Conservation (phyloP, 176 grass and related monocot species). For the Oryza punctata region DNA sequence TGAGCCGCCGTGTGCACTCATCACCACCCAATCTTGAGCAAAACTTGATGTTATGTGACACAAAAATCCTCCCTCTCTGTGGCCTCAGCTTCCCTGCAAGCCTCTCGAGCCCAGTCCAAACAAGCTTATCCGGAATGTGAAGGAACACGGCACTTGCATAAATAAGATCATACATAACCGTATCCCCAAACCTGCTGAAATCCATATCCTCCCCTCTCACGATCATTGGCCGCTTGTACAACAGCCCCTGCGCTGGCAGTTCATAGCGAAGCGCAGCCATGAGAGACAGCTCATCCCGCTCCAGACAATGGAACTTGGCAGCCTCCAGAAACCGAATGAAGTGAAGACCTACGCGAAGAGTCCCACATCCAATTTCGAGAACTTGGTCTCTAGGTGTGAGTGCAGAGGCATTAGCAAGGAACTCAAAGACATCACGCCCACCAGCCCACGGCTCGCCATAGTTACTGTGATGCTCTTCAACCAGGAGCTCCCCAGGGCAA, state of each 20-base stretch:
- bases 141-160: slow-evolving; percentile 92
- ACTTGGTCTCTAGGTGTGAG: slow-evolving; percentile 62
- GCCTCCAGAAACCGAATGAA: slow-evolving; percentile 85
- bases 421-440: slow-evolving; percentile 84
- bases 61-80: slow-evolving; percentile 81
- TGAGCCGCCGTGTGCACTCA: slow-evolving; percentile 66
- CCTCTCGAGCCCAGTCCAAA: slow-evolving; percentile 87
- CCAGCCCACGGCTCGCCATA: slow-evolving; percentile 92
- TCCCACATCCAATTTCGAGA: slow-evolving; percentile 89
- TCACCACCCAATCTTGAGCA: slow-evolving; percentile 75
- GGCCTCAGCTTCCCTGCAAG: slow-evolving; percentile 64
- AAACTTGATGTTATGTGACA: slow-evolving; percentile 93
- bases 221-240: slow-evolving; percentile 80
- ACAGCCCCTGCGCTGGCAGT: slow-evolving; percentile 74
- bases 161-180: slow-evolving; percentile 79
- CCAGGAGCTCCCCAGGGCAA: slow-evolving; percentile 75
- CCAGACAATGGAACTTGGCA: slow-evolving; percentile 84
- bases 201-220: slow-evolving; percentile 86
- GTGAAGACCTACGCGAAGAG: slow-evolving; percentile 85
- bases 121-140: slow-evolving; percentile 75
- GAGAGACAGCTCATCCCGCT: slow-evolving; percentile 86
- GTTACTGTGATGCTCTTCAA: slow-evolving; percentile 98
- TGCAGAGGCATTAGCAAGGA: slow-evolving; percentile 58
- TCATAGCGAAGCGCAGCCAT: slow-evolving; percentile 83
- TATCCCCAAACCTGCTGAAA: slow-evolving; percentile 77